Conservation (phyloP, 2,329 filamentous ascomycete species). For the Lecanicillium sp. region DNA sequence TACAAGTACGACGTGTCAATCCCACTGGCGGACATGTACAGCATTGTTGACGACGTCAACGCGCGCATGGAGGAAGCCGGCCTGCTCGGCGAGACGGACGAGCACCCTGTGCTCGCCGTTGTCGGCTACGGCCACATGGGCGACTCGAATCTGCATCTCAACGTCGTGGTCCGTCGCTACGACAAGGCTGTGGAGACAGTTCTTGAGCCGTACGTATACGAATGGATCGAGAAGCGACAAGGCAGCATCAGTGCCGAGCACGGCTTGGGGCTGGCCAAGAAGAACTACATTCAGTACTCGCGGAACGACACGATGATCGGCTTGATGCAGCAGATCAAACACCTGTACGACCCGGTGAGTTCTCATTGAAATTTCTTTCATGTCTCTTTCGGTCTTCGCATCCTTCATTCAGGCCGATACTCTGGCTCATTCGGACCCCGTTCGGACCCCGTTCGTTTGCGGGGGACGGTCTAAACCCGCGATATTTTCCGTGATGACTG, state of each 20-base stretch:
- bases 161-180: constrained; percentile 76
- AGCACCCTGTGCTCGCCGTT: constrained; percentile 78
- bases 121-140: constrained; percentile 98
- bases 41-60: constrained; percentile 78
- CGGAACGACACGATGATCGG: constrained; percentile 78
- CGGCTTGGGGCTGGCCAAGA: constrained; percentile 89
- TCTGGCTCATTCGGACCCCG: too few species aligned
- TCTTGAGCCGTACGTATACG: constrained; percentile 93
- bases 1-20: constrained; percentile 99
- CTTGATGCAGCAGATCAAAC: constrained; percentile 94
- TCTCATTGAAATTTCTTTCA: neutral
- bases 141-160: constrained; percentile 90
- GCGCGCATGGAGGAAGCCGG: constrained; percentile 66
- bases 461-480: too few species aligned
- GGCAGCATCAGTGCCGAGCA: constrained; percentile 98
- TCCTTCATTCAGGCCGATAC: too few species aligned
- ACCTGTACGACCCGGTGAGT: constrained; percentile 86
- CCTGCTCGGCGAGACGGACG: constrained; percentile 68
- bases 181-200: constrained; percentile 80
- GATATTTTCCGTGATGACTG: too few species aligned
- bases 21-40: constrained; percentile 79
- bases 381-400: neutral
- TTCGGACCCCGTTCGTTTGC: too few species aligned
- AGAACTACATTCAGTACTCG: constrained; percentile 91
- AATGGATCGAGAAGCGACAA: constrained; percentile 84